Evolutionary conservation across 2,329 filamentous ascomycete species (phyloP).

Genomic region (Fusarium sublunatum): DNA sequence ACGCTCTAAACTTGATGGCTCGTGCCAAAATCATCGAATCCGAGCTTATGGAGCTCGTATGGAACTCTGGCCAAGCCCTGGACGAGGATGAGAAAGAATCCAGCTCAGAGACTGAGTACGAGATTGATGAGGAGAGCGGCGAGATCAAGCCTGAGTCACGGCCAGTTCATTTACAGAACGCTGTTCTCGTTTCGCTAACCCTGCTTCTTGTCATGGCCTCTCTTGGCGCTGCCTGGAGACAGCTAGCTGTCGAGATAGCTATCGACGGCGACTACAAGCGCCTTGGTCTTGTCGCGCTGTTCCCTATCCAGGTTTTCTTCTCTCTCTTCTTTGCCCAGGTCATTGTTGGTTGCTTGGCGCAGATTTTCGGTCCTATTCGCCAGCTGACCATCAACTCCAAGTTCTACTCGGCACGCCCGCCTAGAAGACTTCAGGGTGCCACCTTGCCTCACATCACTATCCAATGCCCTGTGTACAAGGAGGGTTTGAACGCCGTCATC

Average conservation of each 20-base stretch:
- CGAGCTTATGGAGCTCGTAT: slow-evolving; percentile 81
- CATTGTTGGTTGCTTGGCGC: slow-evolving; percentile 78
- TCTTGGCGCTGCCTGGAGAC: slow-evolving; percentile 75
- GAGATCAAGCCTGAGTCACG: slow-evolving; percentile 72
- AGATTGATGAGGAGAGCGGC: slow-evolving; percentile 79
- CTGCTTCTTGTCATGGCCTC: slow-evolving; percentile 73
- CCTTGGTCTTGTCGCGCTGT: slow-evolving; percentile 72
- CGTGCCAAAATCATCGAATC: slow-evolving; percentile 79
- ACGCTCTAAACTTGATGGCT: slow-evolving; percentile 75
- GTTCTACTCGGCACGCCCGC: slow-evolving; percentile 81
- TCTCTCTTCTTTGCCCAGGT: slow-evolving; percentile 85
- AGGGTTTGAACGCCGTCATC: slow-evolving; percentile 80
- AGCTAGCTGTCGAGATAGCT: slow-evolving; percentile 74
- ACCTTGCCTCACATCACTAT: slow-evolving; percentile 80
- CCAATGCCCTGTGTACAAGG: slow-evolving; percentile 90
- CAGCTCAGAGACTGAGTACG: slow-evolving; percentile 60
- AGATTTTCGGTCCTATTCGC: slow-evolving; percentile 79
- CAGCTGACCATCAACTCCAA: slow-evolving; percentile 82
- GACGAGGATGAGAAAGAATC: slow-evolving; percentile 65
- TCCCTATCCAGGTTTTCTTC: slow-evolving; percentile 81
- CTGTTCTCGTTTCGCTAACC: slow-evolving; percentile 74
- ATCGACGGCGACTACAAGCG: slow-evolving; percentile 73
- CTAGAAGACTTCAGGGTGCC: slow-evolving; percentile 67
- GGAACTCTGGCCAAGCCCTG: slow-evolving; percentile 69
- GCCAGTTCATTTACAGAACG: slow-evolving; percentile 76